Base-by-base conservation (phyloP, 2,329 filamentous ascomycete genomes). In the Fusarium mangiferae region DNA sequence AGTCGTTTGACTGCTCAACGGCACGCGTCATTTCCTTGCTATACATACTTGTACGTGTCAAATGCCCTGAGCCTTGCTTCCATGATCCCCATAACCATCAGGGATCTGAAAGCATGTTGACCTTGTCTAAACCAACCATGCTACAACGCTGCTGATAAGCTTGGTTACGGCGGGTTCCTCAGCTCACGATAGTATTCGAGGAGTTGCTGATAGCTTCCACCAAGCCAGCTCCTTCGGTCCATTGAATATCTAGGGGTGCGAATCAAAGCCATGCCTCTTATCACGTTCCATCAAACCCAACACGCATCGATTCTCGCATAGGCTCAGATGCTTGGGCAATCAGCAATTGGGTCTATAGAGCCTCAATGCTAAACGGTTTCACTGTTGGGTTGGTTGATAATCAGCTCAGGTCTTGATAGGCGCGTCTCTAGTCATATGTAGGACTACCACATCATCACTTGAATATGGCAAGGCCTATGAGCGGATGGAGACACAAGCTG, bases 121-220 rank as follows among this genome's bases (percentile, higher is more conserved):
- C 48, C n/a, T 49, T 36, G 46, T 61, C 44, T 56, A 46, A 33
- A 24, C 54, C 48, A 72, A 52, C 51, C 48, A 69, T 45, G 28
- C 35, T 35, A 41, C 63, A 42, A 51, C 42, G 26, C 46, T 39
- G 46, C 52, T 70, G 68, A 66, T 61, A 70, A 70, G 56, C 60
- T 60, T 55, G 36, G n/a, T 28, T 26, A 45, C 30, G 36, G 26
- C 26, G 36, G 45, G 35, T 20, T 39, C 10, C 41, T 51, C 45
- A 48, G 22, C 36, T 51, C 54, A 51, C 44, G 41, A 42, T 52
- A 30, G 60, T 51, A 38, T 36, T 39, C 35, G 35, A 45, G 45
- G 39, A 59, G 35, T 45, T 57, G 44, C 49, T 52, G 46, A 68
- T 49, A 46, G 45, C 51, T 52, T 68, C 28, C 17, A 48, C 28